Conservation (phyloP, 2,329 filamentous ascomycete genomes). For the Aspergillus niger region DNA sequence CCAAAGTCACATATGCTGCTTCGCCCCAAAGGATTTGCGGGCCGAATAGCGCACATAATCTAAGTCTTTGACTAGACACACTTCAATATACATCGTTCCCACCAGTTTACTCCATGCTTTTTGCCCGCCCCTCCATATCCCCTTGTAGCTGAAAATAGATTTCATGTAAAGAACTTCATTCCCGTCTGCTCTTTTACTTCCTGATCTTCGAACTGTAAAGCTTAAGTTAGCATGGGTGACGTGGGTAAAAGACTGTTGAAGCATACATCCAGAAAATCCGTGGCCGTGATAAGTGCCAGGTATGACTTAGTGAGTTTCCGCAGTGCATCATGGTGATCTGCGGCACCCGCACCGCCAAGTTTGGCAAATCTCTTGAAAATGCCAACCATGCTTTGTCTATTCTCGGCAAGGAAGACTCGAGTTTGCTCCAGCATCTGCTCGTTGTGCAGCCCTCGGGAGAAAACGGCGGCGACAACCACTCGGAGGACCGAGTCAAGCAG, state of each 20-base stretch:
- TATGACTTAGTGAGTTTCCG: conserved; percentile 82
- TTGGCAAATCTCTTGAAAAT: conserved; percentile 88
- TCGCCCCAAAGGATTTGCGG: background rate
- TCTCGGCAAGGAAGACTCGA: conserved; percentile 76
- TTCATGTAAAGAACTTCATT: conserved; percentile 38
- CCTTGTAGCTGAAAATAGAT: conserved; percentile 1
- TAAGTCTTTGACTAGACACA: background rate
- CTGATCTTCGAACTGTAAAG: conserved; percentile 45
- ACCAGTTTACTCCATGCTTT: conserved; percentile 3
- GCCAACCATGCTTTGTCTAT: conserved; percentile 80
- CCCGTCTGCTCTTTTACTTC: conserved; percentile 35
- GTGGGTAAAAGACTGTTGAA: too few species aligned
- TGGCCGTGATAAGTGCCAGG: conserved; percentile 78
- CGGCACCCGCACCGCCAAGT: conserved; percentile 59
- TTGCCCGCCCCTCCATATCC: background rate
- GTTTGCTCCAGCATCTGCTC: conserved; percentile 71
- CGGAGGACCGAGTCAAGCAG: conserved; percentile 78
- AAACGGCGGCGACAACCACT: conserved; percentile 77
- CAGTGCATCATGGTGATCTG: conserved; percentile 62
- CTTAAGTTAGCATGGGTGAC: conserved; percentile 17
- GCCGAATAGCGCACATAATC: conserved; percentile 1
- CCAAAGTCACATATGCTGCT: background rate
- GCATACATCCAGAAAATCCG: conserved; percentile 81
- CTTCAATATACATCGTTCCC: conserved; percentile 17
- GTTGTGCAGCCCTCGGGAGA: conserved; percentile 81